These are phyloP conservation scores for Pittosporum tobira DNA, from an alignment of 129 eudicot genomes.

Conservation along the genomic window DNA sequence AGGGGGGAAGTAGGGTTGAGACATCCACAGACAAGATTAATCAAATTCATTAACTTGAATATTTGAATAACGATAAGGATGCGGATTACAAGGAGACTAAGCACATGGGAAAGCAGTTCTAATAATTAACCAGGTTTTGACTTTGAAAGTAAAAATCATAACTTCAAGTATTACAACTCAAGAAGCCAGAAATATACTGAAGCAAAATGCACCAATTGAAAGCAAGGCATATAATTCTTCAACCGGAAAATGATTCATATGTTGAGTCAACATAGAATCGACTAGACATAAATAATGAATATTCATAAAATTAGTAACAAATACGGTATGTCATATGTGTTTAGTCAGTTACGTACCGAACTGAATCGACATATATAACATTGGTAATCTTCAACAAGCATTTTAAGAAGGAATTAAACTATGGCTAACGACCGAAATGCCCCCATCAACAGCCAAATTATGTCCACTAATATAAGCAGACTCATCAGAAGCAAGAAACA, in stretches of 20 bases:
- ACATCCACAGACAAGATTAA: conserved; percentile 15
- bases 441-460: conserved; percentile 74
- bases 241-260: no score
- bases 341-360: no score
- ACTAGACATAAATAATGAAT: no score
- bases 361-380: no score
- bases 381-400: no score
- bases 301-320: no score
- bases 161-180: background rate
- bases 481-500: conserved; percentile 76
- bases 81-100: conserved; percentile 25
- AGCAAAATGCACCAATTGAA: background rate
- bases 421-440: conserved; percentile 51
- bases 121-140: conserved; percentile 13
- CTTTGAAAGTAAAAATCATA: background rate
- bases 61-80: background rate
- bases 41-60: conserved; percentile 1
- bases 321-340: no score
- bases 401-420: no score
- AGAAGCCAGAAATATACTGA: background rate
- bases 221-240: background rate
- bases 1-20: conserved; percentile 7
- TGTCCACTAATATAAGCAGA: conserved; percentile 67
- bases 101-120: conserved; percentile 27
- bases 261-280: no score